These are phyloP conservation scores for Russula olivacea DNA, from an alignment of 768 basidiomycete genomes.

Conservation along the genomic window DNA sequence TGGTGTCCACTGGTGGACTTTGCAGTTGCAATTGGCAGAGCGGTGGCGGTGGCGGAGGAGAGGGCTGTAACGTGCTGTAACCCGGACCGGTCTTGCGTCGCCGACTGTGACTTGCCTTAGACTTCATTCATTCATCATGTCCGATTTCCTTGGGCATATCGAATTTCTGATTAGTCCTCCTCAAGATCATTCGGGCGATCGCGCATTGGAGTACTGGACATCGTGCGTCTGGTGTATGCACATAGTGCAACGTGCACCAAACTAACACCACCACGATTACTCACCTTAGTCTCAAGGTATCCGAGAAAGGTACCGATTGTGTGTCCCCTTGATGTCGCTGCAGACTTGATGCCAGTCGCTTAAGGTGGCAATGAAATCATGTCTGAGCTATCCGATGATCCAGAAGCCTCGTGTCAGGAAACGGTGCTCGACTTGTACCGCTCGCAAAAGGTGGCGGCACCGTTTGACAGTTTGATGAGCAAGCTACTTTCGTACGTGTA, in stretches of 20 bases:
- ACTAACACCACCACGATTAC: slow-evolving; percentile 5
- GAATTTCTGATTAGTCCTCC: slow-evolving; percentile 18
- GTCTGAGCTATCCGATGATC: slow-evolving; percentile 17
- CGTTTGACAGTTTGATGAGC: slow-evolving; percentile 12
- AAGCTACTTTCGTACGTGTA: slow-evolving; percentile 24
- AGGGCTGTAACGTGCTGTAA: background rate
- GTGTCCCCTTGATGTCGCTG: background rate
- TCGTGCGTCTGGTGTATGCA: slow-evolving; percentile 17
- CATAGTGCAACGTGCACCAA: background rate
- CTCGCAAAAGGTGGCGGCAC: background rate
- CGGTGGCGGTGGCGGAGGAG: background rate
- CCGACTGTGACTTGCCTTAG: background rate
- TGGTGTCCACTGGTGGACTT: background rate
- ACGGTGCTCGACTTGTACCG: slow-evolving; percentile 24
- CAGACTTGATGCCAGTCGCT: slow-evolving; percentile 5
- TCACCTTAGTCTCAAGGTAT: slow-evolving; percentile 9
- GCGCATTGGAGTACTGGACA: slow-evolving; percentile 19
- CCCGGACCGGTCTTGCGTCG: background rate
- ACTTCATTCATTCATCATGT: slow-evolving; percentile 4
- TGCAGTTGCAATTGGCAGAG: background rate
- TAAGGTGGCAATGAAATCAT: slow-evolving; percentile 10
- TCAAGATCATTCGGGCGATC: slow-evolving; percentile 18
- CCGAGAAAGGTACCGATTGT: slow-evolving; percentile 10
- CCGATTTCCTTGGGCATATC: slow-evolving; percentile 18
- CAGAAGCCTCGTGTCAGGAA: slow-evolving; percentile 12